A percentile compares a stretch with the other conserved stretches of the same genome.
Evolutionary conservation across 1,284 basidiomycete genomes (phyloP).

Genomic region (Athelia sp.): DNA sequence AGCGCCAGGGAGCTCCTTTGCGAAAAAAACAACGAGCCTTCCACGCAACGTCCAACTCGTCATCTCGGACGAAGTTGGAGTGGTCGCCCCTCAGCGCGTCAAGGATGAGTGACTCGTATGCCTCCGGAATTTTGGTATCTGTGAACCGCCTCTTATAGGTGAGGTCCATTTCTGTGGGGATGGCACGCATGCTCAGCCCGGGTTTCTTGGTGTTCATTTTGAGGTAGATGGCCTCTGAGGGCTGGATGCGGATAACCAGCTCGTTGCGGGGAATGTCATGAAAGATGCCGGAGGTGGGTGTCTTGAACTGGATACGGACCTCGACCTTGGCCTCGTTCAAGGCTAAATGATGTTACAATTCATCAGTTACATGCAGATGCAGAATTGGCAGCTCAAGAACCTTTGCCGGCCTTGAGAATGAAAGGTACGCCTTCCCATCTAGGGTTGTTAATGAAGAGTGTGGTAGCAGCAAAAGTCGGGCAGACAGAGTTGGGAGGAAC

Average conservation of each 20-base stretch:
- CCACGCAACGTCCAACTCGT: conserved; percentile 94
- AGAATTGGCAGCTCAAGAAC: conserved; percentile 34
- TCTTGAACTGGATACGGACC: conserved; percentile 94
- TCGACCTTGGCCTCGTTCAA: conserved; percentile 97
- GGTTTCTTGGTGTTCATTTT: conserved; percentile 94
- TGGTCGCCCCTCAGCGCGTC: conserved; percentile 88
- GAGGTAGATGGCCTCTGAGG: conserved; percentile 90
- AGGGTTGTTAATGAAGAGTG: conserved; percentile 88
- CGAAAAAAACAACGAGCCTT: conserved; percentile 42
- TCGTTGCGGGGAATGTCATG: conserved; percentile 93
- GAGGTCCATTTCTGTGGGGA: conserved; percentile 94
- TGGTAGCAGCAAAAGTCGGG: conserved; percentile 88
- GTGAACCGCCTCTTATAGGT: conserved; percentile 94
- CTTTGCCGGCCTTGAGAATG: conserved; percentile 95
- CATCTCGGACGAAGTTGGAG: conserved; percentile 92
- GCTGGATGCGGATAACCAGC: conserved; percentile 93
- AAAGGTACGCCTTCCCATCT: conserved; percentile 98
- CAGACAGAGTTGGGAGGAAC: conserved; percentile 89
- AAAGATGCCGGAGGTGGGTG: conserved; percentile 94
- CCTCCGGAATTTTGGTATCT: conserved; percentile 87
- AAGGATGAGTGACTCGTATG: conserved; percentile 91
- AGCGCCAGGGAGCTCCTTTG: conserved; percentile 7
- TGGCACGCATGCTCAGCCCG: conserved; percentile 82
- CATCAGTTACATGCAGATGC: neutral
- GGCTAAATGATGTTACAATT: conserved; percentile 41